phyloP scores from a whole-genome alignment of 2,329 filamentous ascomycete genomes.

The Epichloe hybrida region DNA sequence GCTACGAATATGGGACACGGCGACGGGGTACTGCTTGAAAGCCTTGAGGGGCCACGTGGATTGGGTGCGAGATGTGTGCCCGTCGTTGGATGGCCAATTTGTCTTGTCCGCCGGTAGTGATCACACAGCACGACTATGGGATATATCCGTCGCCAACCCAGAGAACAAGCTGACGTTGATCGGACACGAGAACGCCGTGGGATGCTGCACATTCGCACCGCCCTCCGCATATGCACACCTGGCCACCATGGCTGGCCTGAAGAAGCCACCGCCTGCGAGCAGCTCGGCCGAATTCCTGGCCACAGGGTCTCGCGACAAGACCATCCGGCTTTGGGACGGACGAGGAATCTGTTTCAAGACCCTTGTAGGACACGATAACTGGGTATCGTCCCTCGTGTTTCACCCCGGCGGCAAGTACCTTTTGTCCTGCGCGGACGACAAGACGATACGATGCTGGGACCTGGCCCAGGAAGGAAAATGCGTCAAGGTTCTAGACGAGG shows the following conservation, averaged over 20 bases:
- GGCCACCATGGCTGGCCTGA: constrained; percentile 63
- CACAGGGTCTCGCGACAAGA: constrained; percentile 81
- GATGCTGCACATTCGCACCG: constrained; percentile 80
- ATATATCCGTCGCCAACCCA: constrained; percentile 47
- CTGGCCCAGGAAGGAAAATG: constrained; percentile 79
- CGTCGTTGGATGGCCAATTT: constrained; percentile 69
- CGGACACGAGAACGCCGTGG: constrained; percentile 73
- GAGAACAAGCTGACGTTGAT: constrained; percentile 68
- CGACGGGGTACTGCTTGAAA: constrained; percentile 79
- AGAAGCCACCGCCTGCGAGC: constrained; percentile 61
- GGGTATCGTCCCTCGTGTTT: constrained; percentile 76
- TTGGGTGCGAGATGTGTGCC: constrained; percentile 80
- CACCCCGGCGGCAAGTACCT: constrained; percentile 88
- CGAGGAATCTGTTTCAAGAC: constrained; percentile 76
- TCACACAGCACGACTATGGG: constrained; percentile 71
- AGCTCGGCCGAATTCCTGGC: constrained; percentile 80
- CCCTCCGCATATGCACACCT: constrained; percentile 65
- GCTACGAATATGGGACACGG: constrained; percentile 79
- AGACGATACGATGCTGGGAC: constrained; percentile 89
- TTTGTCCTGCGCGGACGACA: constrained; percentile 76
- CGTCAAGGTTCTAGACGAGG: constrained; percentile 66
- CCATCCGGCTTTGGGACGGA: constrained; percentile 78
- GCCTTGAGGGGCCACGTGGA: constrained; percentile 71
- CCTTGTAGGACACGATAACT: constrained; percentile 82
- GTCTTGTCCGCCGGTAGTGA: constrained; percentile 73